Evolutionary conservation across 2,329 filamentous ascomycete species (phyloP).

Genomic region (Verticillium alfalfae): DNA sequence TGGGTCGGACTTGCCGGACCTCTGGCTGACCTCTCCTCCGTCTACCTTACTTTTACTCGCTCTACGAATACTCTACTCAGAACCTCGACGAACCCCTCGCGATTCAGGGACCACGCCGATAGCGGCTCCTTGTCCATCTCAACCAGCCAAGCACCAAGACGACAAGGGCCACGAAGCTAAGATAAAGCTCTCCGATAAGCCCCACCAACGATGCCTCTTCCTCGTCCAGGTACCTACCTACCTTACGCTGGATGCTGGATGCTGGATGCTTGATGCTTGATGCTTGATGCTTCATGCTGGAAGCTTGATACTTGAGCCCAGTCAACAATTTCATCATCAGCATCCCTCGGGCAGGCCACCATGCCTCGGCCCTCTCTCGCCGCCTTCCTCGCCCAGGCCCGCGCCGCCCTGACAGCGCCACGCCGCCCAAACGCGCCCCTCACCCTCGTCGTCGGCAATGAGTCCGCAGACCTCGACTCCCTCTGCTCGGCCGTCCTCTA

Average conservation of each 20-base stretch:
- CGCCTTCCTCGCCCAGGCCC: conserved; percentile 46
- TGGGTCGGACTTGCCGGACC: no score
- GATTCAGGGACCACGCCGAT: conserved; percentile 3
- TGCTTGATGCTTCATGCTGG: no score
- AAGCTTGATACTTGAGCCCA: no score
- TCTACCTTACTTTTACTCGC: no score
- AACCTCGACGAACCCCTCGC: no score
- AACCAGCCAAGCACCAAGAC: not conserved
- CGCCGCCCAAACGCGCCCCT: conserved; percentile 38
- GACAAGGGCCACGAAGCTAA: not conserved
- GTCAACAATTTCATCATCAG: no score
- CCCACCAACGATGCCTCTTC: not conserved
- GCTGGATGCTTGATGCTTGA: no score
- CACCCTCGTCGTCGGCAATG: conserved; percentile 62
- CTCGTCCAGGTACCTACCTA: no score
- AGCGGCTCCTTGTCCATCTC: not conserved
- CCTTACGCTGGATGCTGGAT: no score
- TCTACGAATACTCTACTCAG: no score
- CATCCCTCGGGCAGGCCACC: no score
- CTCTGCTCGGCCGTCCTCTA: conserved; percentile 69
- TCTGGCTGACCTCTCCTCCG: no score
- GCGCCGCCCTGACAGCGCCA: conserved; percentile 37
- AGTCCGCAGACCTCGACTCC: conserved; percentile 74
- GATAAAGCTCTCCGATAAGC: not conserved
- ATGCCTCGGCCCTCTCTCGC: conserved; percentile 30